Conservation (phyloP, 2,329 filamentous ascomycete genomes). For the Colletotrichum sp. region DNA sequence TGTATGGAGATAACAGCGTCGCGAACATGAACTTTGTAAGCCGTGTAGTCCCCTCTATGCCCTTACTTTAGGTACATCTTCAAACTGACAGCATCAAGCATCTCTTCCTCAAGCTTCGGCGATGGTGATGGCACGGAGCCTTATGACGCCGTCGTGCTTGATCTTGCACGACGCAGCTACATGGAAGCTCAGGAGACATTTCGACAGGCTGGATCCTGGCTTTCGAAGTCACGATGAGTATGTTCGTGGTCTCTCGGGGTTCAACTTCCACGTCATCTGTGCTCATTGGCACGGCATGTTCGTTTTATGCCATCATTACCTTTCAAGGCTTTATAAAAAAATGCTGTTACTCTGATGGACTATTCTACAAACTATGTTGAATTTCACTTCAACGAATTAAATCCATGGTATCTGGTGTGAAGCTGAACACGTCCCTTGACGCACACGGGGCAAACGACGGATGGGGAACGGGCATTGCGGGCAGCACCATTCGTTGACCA, state of each 20-base stretch:
- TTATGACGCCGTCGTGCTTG: background rate
- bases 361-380: background rate
- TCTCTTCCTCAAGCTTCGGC: background rate
- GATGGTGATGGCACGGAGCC: background rate
- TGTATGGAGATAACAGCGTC: background rate
- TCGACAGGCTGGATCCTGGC: background rate
- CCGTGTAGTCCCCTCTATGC: background rate
- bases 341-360: rapidly evolving
- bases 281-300: background rate
- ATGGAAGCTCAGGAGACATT: background rate
- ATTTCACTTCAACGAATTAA: background rate
- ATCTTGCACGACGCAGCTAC: background rate
- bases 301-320: background rate
- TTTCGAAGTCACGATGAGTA: background rate
- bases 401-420: background rate
- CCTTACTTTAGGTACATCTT: background rate
- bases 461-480: background rate
- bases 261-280: background rate
- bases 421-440: background rate
- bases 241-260: background rate
- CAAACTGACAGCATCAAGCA: background rate
- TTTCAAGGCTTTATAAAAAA: background rate
- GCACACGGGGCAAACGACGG: too few species aligned
- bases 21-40: background rate
- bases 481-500: background rate